phyloP scores from a whole-genome alignment of 192 early-diverging fungal species.

The Linnemannia hyalina region DNA sequence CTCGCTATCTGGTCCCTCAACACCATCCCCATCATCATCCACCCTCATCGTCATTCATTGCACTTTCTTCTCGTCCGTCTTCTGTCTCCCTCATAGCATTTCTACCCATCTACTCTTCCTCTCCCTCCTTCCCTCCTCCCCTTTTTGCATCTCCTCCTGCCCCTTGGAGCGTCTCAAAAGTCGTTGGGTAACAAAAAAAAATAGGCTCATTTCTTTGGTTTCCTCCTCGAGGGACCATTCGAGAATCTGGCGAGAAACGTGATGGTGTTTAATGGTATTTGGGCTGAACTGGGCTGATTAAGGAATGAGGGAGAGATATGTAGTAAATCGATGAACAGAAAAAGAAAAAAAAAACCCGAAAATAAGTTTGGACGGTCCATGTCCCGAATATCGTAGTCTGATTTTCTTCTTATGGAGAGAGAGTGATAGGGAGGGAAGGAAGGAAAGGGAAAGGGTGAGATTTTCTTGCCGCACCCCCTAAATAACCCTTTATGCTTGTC shows the following conservation, averaged over 20 bases:
- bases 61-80: background rate
- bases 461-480: background rate
- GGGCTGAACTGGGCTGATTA: background rate
- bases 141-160: background rate
- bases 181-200: background rate
- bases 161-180: background rate
- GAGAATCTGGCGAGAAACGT: too few species aligned
- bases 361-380: background rate
- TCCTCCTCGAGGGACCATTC: too few species aligned
- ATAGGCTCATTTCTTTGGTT: background rate
- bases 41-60: background rate
- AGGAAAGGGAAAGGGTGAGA: background rate
- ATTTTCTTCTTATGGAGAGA: too few species aligned
- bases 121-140: background rate
- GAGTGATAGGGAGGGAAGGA: background rate
- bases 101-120: background rate
- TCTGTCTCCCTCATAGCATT: background rate
- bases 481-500: background rate
- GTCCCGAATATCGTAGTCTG: background rate
- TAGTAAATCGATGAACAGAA: background rate
- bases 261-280: too few species aligned
- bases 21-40: background rate
- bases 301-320: background rate
- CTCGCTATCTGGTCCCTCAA: background rate
- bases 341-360: background rate